Conservation (phyloP, 2,329 filamentous ascomycete genomes). For the Cyphellophora europaea region DNA sequence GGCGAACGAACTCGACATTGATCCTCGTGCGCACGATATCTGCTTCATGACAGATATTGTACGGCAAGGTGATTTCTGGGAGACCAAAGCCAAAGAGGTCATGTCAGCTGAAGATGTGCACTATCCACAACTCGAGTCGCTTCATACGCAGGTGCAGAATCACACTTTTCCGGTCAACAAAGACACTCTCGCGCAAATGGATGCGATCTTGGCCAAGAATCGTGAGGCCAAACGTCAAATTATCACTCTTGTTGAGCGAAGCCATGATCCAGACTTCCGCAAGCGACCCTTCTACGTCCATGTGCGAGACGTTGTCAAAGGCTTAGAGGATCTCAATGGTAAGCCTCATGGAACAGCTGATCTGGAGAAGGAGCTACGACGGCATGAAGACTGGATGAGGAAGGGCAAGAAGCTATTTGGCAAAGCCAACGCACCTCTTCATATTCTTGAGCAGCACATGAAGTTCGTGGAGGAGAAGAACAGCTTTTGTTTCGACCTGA, state of each 20-base stretch:
- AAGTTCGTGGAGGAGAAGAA: slow-evolving; percentile 88
- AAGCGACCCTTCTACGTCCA: slow-evolving; percentile 81
- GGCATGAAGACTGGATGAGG: slow-evolving; percentile 98
- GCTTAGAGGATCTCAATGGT: slow-evolving; percentile 78
- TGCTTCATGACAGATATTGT: slow-evolving; percentile 67
- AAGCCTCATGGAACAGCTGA: slow-evolving; percentile 87
- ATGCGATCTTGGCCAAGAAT: slow-evolving; percentile 90
- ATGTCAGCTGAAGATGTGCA: slow-evolving; percentile 87
- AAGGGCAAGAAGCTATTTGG: slow-evolving; percentile 96
- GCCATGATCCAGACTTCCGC: slow-evolving; percentile 62
- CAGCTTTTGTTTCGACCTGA: slow-evolving; percentile 79
- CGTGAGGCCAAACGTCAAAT: slow-evolving; percentile 89
- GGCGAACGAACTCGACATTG: slow-evolving; percentile 67
- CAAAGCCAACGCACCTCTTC: slow-evolving; percentile 92
- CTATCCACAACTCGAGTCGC: slow-evolving; percentile 85
- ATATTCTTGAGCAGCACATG: slow-evolving; percentile 92
- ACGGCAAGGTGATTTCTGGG: slow-evolving; percentile 74
- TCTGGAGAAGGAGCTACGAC: slow-evolving; percentile 85
- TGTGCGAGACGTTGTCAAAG: slow-evolving; percentile 81
- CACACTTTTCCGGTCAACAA: slow-evolving; percentile 62
- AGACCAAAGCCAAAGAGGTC: slow-evolving; percentile 82
- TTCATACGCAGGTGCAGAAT: slow-evolving; percentile 68
- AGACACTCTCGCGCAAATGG: slow-evolving; percentile 71
- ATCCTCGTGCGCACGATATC: slow-evolving; percentile 71
- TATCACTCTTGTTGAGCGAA: slow-evolving; percentile 67